phyloP scores from a whole-genome alignment of 805 yeast species.

The Jamesozyma spencerorum region DNA sequence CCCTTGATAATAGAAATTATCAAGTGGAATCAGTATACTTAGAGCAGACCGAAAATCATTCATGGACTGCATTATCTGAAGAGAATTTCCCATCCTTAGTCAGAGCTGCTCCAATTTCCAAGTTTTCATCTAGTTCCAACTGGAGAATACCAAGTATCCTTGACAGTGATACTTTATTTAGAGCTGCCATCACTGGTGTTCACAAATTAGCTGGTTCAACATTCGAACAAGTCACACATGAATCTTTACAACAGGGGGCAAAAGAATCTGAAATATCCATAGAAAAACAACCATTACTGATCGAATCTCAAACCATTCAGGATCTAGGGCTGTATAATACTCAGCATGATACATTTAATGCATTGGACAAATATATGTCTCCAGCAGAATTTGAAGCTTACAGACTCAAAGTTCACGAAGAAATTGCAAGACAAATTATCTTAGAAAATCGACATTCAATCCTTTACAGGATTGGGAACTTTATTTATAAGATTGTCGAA shows the following conservation, averaged over 20 bases:
- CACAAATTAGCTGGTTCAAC: constrained; percentile 27
- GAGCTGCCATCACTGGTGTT: constrained; percentile 42
- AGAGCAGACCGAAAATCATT: constrained; percentile 50
- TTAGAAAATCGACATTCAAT: constrained; percentile 11
- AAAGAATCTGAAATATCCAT: constrained; percentile 4
- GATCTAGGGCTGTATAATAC: constrained; percentile 16
- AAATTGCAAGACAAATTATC: constrained; percentile 19
- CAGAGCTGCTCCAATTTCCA: constrained; percentile 66
- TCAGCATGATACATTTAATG: constrained; percentile 5
- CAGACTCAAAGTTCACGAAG: constrained; percentile 19
- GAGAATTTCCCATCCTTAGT: constrained; percentile 71
- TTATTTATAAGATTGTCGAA: constrained; percentile 32
- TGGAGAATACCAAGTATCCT: constrained; percentile 36
- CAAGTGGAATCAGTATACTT: constrained; percentile 49
- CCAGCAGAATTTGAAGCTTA: constrained; percentile 21
- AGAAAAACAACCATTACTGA: constrained; percentile 2
- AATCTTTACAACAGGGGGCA: too few species aligned
- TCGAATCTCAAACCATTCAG: constrained; percentile 10
- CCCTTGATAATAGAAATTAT: constrained; percentile 14
- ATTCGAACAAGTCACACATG: constrained; percentile 8
- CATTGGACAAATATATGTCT: constrained; percentile 20
- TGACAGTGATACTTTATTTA: constrained; percentile 32
- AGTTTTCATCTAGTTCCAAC: constrained; percentile 38
- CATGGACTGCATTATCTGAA: constrained; percentile 85
- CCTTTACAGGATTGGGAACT: constrained; percentile 18